Percentiles rank a stretch among this genome's conserved stretches.
Evolutionary conservation across 1,139 yeast genomes (phyloP).

Genomic region (Lodderomyces oxycetoniae): DNA sequence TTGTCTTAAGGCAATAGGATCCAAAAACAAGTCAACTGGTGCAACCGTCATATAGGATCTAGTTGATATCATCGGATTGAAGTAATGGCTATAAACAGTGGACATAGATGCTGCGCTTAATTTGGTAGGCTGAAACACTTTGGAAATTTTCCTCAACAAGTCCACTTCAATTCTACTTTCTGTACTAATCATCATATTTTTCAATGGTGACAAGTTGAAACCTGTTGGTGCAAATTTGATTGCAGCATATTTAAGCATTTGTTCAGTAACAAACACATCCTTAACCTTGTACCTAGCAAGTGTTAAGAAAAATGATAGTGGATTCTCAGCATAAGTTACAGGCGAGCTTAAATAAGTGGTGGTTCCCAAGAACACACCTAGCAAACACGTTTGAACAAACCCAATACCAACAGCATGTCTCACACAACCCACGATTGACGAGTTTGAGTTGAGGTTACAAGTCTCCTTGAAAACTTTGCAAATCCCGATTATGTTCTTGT

Average conservation of each 20-base stretch:
- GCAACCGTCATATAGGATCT: slow-evolving; percentile 87
- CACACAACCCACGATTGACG: slow-evolving; percentile 80
- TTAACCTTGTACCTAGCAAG: slow-evolving; percentile 76
- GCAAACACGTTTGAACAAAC: slow-evolving; percentile 71
- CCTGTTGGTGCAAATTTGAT: slow-evolving; percentile 61
- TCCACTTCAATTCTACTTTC: slow-evolving; percentile 70
- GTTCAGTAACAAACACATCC: slow-evolving; percentile 82
- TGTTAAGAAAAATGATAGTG: slow-evolving; percentile 66
- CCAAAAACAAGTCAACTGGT: slow-evolving; percentile 81
- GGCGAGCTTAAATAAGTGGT: slow-evolving; percentile 80
- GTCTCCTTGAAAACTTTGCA: slow-evolving; percentile 92
- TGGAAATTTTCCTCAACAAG: slow-evolving; percentile 55
- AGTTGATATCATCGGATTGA: slow-evolving; percentile 81
- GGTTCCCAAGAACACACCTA: slow-evolving; percentile 85
- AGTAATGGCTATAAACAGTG: slow-evolving; percentile 70
- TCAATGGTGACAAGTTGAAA: slow-evolving; percentile 57
- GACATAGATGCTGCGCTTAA: slow-evolving; percentile 69
- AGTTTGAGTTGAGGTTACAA: slow-evolving; percentile 69
- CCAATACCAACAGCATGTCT: slow-evolving; percentile 85
- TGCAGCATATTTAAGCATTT: slow-evolving; percentile 76
- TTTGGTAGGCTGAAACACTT: slow-evolving; percentile 60
- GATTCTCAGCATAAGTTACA: slow-evolving; percentile 71
- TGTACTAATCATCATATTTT: slow-evolving; percentile 81
- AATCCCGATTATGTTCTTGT: slow-evolving; percentile 63
- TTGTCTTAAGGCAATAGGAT: slow-evolving; percentile 82